Evolutionary conservation across 768 basidiomycete genomes (phyloP), one percentile per base, ranked within the genome.

Genomic region (Amanita phalloides): DNA sequence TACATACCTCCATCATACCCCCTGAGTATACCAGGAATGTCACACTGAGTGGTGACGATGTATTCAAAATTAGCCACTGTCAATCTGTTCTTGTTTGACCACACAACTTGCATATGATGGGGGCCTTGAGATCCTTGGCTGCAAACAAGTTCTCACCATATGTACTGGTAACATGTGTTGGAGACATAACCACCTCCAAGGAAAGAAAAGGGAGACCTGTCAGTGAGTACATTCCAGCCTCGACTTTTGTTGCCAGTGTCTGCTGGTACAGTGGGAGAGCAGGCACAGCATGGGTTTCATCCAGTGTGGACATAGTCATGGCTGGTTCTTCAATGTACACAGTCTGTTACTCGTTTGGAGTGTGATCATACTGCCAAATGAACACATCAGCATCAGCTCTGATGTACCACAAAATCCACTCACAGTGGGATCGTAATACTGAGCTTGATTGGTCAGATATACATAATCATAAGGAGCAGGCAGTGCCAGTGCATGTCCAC

Each of bases 11-110:
- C 90, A 92, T 90, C 78, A 92, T 91, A 65, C 96, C 76, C 98
- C 96, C 67, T 95, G 91, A 35, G 94, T 98, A 71, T 97, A 97
- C 94, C 94, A 62, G 96, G 80, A 61, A 98, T 95, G 72, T 96
- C 92, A 76, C 95, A 98, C 71, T 97, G 92, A 55, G 95, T 92
- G 36, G 92, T 93, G 62, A 92, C n/a, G n/a, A n/a, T n/a, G n/a
- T n/a, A n/a, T n/a, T n/a, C n/a, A n/a, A n/a, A n/a, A n/a, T n/a
- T n/a, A n/a, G n/a, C n/a, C n/a, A n/a, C n/a, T n/a, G n/a, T n/a
- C n/a, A n/a, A n/a, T n/a, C n/a, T n/a, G n/a, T n/a, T n/a, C n/a
- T n/a, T n/a, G n/a, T n/a, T n/a, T n/a, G n/a, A n/a, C n/a, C n/a
- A n/a, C n/a, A n/a, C n/a, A n/a, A n/a, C n/a, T n/a, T n/a, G n/a